Evolutionary conservation across 371 early-diverging fungal species (phyloP).

Genomic region (Mucor sp.): DNA sequence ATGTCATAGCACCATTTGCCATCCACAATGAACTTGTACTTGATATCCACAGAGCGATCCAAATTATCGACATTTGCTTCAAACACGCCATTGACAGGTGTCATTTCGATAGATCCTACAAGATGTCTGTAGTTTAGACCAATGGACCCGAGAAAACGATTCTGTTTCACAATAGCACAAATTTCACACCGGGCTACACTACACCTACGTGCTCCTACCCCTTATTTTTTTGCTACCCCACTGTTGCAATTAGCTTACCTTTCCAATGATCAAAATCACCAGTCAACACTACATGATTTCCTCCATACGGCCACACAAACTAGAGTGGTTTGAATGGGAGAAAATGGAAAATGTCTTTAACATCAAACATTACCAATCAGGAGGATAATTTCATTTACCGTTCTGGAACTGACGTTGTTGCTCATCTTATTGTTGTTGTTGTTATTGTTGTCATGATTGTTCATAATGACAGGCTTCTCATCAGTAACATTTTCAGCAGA

Average conservation of each 20-base stretch:
- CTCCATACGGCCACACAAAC: slow-evolving; percentile 53
- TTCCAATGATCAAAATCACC: slow-evolving; percentile 57
- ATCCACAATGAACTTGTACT: slow-evolving; percentile 52
- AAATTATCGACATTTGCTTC: neutral
- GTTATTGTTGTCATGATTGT: neutral
- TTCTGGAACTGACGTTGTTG: neutral
- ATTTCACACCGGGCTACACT: neutral
- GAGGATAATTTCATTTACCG: neutral
- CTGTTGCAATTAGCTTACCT: slow-evolving; percentile 24
- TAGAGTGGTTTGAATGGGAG: slow-evolving; percentile 1
- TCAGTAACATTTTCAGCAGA: neutral
- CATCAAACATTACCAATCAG: neutral
- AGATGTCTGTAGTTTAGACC: neutral
- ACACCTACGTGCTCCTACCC: neutral
- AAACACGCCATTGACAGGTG: slow-evolving; percentile 11
- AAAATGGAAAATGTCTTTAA: neutral
- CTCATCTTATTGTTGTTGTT: neutral
- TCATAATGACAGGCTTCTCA: neutral
- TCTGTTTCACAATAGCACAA: slow-evolving; percentile 9
- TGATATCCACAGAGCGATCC: slow-evolving; percentile 27
- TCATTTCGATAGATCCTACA: slow-evolving; percentile 8
- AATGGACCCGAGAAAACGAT: neutral
- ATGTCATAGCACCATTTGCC: slow-evolving; percentile 44
- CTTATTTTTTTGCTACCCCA: neutral
- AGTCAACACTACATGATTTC: slow-evolving; percentile 46